Evolutionary conservation across 1,139 yeast species (phyloP), one percentile per base, ranked within the genome.

Genomic region (Lodderomyces margitis): DNA sequence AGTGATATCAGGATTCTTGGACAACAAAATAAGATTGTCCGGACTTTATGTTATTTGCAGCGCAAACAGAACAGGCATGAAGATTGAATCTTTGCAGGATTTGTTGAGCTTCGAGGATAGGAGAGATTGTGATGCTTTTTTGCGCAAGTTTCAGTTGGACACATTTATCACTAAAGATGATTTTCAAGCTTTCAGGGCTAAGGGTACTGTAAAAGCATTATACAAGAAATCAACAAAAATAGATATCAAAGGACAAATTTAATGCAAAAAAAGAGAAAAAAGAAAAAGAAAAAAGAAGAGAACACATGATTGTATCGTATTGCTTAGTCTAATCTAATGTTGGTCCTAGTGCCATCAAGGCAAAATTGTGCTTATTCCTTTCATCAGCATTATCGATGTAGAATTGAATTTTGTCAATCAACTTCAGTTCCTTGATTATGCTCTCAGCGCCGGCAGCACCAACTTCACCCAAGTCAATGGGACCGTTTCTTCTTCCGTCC

Each of bases 211-310:
- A 5, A 16, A 5, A n/a, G 25, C 15, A 21, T 21, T 36, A 7
- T 21, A 28, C 35, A n/a, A 36, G 27, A 34, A 27, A 21, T 25
- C 14, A 12, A 17, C 25, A 19, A 84, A 77, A 56, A 81, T 91
- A n/a, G 97, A 91, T 58, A 89, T 91, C 46, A 91, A 89, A 66
- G 97, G 98, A 0, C 97, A 91, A 60, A 74, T 84, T 15, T 86
- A 58, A 19, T 4, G n/a, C n/a, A n/a, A n/a, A 57, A 17, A 12
- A 6, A 3, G 12, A 23, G 21, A 20, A 12, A 24, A 17, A 14
- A 31, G 6, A 14, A 16, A 14, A 8, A 31, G 9, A 14, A 9
- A 31, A 31, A 14, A 8, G 17, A 14, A 31, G 7, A 16, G 21
- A 16, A 31, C 17, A 12, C n/a, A n/a, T n/a, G n/a, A n/a, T n/a